phyloP scores from a whole-genome alignment of 371 early-diverging fungal species.

The Blastocladiella emersonii region DNA sequence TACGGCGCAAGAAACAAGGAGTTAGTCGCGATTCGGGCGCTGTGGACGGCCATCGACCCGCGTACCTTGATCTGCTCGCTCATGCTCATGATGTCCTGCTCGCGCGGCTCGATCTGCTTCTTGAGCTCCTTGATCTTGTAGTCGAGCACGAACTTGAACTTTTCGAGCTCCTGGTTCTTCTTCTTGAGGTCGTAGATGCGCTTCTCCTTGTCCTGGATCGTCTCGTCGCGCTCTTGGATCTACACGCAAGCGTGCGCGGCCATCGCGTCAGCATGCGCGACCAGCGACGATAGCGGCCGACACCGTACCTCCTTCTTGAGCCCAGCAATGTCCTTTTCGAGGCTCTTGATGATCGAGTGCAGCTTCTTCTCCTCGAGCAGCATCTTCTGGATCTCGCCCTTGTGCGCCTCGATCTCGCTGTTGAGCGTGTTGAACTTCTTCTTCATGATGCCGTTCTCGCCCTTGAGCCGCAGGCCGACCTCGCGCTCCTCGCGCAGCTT shows the following conservation, averaged over 20 bases:
- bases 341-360: constrained; percentile 25
- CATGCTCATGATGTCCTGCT: constrained; percentile 31
- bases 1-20: neutral
- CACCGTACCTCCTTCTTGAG: constrained; percentile 31
- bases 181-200: constrained; percentile 40
- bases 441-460: constrained; percentile 44
- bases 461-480: constrained; percentile 33
- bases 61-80: constrained; percentile 23
- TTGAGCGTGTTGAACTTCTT: constrained; percentile 45
- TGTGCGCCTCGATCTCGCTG: constrained; percentile 36
- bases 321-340: constrained; percentile 34
- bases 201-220: constrained; percentile 39
- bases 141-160: constrained; percentile 41
- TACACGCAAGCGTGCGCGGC: constrained; percentile 6
- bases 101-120: constrained; percentile 38
- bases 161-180: constrained; percentile 43
- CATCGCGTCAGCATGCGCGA: neutral
- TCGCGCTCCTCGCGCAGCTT: constrained; percentile 30
- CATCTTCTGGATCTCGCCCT: constrained; percentile 35
- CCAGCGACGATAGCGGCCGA: too few relatives aligned
- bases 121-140: constrained; percentile 38
- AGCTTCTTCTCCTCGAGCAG: constrained; percentile 36
- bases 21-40: neutral
- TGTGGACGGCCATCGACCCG: neutral
- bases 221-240: constrained; percentile 36